These are phyloP conservation scores for Galerina sulciceps DNA, from an alignment of 768 basidiomycete genomes.

Conservation along the genomic window DNA sequence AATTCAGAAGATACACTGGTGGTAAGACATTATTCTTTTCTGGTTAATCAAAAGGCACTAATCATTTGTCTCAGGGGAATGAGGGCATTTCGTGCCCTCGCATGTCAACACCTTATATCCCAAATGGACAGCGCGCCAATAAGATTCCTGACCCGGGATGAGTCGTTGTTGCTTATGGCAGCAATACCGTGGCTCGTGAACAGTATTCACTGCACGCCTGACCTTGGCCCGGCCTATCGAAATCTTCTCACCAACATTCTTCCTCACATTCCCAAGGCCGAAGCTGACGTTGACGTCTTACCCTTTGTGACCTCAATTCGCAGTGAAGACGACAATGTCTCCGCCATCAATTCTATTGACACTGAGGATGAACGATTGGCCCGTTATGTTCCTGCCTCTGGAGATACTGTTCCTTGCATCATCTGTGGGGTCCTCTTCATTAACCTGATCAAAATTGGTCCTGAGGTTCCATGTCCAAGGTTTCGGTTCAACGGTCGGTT, in stretches of 20 bases:
- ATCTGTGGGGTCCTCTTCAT: conserved; percentile 11
- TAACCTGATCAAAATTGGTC: conserved; percentile 5
- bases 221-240: conserved; percentile 20
- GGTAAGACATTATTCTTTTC: conserved; percentile 5
- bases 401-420: not conserved
- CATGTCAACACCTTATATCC: conserved; percentile 16
- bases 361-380: not conserved
- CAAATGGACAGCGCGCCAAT: not conserved
- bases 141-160: not conserved
- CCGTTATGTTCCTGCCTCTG: not conserved
- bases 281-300: conserved; percentile 16
- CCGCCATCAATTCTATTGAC: not conserved
- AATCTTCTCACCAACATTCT: conserved; percentile 24
- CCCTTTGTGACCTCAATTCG: conserved; percentile 11
- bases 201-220: conserved; percentile 28
- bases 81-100: conserved; percentile 20
- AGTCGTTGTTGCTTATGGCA: conserved; percentile 26
- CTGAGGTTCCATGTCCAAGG: conserved; percentile 11
- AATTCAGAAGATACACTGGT: conserved; percentile 10
- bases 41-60: not conserved
- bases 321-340: no score
- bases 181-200: conserved; percentile 26
- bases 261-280: conserved; percentile 15
- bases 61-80: conserved; percentile 18
- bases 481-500: not conserved